phyloP scores from a whole-genome alignment of 2,329 filamentous ascomycete species.

The Colletotrichum kahawae region DNA sequence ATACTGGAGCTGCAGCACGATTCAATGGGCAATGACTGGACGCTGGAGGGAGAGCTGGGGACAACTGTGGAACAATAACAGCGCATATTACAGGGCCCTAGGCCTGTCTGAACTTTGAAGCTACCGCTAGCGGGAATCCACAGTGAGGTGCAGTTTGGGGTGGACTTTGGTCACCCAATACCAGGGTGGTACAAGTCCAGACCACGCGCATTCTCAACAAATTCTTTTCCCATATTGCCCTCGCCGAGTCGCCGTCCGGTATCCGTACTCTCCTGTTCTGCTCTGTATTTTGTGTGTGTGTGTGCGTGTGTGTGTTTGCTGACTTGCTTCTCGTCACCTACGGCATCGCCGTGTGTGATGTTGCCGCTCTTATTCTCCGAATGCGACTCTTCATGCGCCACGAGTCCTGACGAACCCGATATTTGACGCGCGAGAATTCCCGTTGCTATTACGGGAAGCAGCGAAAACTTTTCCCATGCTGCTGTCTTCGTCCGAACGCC shows the following conservation, averaged over 20 bases:
- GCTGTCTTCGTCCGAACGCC: neutral
- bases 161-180: constrained; percentile 5
- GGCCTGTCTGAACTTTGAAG: constrained; percentile 2
- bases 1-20: neutral
- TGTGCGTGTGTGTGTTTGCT: neutral
- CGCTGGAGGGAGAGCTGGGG: neutral
- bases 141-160: constrained; percentile 6
- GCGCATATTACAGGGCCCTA: constrained; percentile 11
- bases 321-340: neutral
- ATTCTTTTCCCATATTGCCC: constrained; percentile 21
- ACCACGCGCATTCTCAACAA: constrained; percentile 16
- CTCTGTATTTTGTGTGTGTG: neutral
- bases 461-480: neutral
- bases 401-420: constrained; percentile 5
- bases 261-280: neutral
- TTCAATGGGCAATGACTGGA: neutral
- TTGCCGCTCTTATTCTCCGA: neutral
- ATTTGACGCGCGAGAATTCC: neutral
- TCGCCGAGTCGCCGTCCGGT: neutral
- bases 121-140: constrained; percentile 13
- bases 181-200: constrained; percentile 21
- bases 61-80: constrained; percentile 12
- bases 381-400: constrained; percentile 6
- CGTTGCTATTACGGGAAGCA: neutral
- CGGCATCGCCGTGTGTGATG: constrained; percentile 7